Conservation (phyloP, 345 rosid species). For the Lepidium didymum region DNA sequence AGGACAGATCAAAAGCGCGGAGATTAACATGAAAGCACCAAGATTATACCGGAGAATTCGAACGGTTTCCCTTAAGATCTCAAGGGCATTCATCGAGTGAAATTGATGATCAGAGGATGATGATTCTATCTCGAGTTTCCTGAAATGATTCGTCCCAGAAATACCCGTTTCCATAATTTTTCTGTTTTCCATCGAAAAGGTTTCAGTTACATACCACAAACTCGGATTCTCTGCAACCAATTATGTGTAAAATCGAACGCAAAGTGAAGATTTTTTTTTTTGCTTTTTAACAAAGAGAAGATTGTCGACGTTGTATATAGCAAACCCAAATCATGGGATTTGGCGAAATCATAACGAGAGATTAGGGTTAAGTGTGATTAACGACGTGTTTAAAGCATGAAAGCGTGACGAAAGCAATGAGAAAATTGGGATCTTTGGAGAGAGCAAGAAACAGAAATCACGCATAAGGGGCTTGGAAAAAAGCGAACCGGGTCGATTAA, state of each 20-base stretch:
- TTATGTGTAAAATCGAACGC: neutral
- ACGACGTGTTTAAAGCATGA: conserved; percentile 1
- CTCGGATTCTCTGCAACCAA: neutral
- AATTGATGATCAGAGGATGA: conserved; percentile 28
- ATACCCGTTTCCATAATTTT: conserved; percentile 30
- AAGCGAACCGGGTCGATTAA: neutral
- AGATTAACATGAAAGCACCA: conserved; percentile 51
- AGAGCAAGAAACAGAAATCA: conserved; percentile 5
- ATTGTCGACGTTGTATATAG: neutral
- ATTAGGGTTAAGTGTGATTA: neutral
- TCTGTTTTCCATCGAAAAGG: neutral
- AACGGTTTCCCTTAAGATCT: conserved; percentile 82
- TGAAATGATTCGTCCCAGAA: conserved; percentile 29
- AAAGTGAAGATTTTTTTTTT: neutral
- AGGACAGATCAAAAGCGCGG: conserved; percentile 66
- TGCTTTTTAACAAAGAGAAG: neutral
- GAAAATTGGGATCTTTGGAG: neutral
- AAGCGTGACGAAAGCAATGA: conserved; percentile 1
- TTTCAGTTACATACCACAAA: neutral
- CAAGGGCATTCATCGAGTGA: conserved; percentile 69
- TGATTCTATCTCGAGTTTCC: conserved; percentile 36
- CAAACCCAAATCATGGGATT: conserved; percentile 4
- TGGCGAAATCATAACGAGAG: neutral
- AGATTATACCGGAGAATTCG: conserved; percentile 73
- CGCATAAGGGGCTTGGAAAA: conserved; percentile 9